Evolutionary conservation across 352 stramenopile genomes (phyloP).

Genomic region (Pythium scleroteichum): DNA sequence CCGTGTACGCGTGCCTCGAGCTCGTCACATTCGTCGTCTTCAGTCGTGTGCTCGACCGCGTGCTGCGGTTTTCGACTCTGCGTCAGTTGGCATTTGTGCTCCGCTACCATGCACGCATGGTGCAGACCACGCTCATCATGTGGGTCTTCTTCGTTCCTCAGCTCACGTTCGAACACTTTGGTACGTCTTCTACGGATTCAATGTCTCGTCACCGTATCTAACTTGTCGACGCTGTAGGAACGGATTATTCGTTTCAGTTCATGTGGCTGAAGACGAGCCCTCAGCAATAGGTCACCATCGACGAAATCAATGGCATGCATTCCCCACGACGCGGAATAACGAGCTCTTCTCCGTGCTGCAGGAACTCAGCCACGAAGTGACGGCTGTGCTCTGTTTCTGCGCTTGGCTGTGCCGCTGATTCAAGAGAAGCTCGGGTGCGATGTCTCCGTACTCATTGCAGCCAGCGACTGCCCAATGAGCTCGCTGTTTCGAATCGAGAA

Average conservation of each 20-base stretch:
- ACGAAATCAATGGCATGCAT: too few species aligned
- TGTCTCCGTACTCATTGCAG: too few species aligned
- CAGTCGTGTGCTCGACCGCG: neutral
- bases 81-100: conserved; percentile 36
- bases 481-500: too few species aligned
- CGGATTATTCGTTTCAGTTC: conserved; percentile 22
- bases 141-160: conserved; percentile 23
- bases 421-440: too few species aligned
- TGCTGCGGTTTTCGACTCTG: conserved; percentile 3
- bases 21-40: conserved; percentile 8
- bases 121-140: conserved; percentile 19
- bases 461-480: too few species aligned
- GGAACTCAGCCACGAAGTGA: too few species aligned
- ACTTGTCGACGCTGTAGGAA: neutral
- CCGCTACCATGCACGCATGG: conserved; percentile 22
- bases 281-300: too few species aligned
- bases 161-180: conserved; percentile 12
- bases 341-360: too few species aligned
- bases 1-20: conserved; percentile 3
- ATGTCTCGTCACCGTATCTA: too few species aligned
- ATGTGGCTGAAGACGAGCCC: conserved; percentile 6
- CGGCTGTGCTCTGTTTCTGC: too few species aligned
- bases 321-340: too few species aligned
- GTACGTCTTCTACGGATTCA: neutral
- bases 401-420: too few species aligned